Percentiles rank a stretch among this genome's conserved stretches.
Conservation (phyloP, 192 early-diverging fungal genomes). For the Umbelopsis ramanniana region DNA sequence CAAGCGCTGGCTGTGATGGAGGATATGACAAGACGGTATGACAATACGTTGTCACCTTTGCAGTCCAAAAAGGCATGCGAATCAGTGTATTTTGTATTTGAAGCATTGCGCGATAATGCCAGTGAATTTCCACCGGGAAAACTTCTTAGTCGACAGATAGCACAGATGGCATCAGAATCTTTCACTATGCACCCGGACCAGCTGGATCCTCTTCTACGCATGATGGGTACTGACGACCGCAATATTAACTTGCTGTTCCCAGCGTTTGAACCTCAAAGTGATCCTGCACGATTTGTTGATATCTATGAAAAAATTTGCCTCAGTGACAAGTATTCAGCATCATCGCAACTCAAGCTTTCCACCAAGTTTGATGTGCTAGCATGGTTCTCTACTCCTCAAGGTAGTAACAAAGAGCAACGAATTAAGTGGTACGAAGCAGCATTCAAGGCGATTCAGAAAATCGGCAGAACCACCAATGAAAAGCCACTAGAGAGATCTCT, state of each 20-base stretch:
- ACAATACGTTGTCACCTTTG: background rate
- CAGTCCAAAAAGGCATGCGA: constrained; percentile 1
- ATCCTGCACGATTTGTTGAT: constrained; percentile 3
- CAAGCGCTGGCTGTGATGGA: background rate
- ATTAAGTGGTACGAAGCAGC: background rate
- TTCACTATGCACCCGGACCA: background rate
- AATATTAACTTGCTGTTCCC: constrained; percentile 2
- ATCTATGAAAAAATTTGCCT: background rate
- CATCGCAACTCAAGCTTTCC: background rate
- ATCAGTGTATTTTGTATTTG: constrained; percentile 10
- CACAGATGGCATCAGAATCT: constrained; percentile 8
- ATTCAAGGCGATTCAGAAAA: constrained; percentile 14
- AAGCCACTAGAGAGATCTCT: background rate
- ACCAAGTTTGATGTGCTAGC: background rate
- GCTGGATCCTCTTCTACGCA: background rate
- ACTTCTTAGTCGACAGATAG: background rate
- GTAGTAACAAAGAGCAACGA: background rate
- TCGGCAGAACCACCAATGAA: constrained; percentile 11
- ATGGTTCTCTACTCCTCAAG: background rate
- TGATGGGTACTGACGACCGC: constrained; percentile 5
- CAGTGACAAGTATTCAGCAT: background rate
- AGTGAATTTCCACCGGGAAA: constrained; percentile 12
- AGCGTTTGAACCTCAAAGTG: constrained; percentile 2
- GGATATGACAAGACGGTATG: background rate
- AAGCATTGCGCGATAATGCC: constrained; percentile 7